Conservation (phyloP, 805 yeast species). For the Candida silvatica region DNA sequence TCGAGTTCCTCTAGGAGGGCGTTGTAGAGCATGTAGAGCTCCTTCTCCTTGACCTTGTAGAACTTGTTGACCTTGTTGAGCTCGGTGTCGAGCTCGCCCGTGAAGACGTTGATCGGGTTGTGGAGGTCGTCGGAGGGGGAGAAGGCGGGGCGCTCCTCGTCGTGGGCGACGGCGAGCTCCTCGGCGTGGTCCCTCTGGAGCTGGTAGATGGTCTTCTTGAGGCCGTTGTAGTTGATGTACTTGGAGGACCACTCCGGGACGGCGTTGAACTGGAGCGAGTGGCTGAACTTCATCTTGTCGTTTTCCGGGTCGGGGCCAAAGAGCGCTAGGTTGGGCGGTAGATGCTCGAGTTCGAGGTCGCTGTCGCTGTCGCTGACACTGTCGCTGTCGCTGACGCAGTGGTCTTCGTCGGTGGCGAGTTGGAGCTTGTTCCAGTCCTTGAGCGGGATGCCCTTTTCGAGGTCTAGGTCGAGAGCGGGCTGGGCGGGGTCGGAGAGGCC, state of each 20-base stretch:
- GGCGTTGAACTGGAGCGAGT: conserved; percentile 91
- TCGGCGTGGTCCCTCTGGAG: conserved; percentile 57
- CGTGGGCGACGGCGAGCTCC: conserved; percentile 15
- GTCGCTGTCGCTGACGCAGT: no score
- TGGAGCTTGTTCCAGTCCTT: no score
- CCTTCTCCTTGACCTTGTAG: conserved; percentile 58
- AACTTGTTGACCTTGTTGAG: conserved; percentile 68
- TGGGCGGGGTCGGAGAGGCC: no score
- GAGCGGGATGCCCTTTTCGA: neutral
- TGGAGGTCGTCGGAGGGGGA: conserved; percentile 23
- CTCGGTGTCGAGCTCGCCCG: conserved; percentile 70
- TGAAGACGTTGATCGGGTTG: conserved; percentile 53
- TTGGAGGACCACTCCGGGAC: conserved; percentile 97
- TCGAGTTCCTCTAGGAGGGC: conserved; percentile 53
- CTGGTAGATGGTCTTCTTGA: conserved; percentile 77
- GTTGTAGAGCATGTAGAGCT: conserved; percentile 42
- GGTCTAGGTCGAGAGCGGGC: no score
- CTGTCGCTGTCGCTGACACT: no score
- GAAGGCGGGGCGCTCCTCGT: conserved; percentile 22
- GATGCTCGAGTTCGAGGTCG: no score
- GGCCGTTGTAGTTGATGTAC: conserved; percentile 81
- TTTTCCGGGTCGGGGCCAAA: no score
- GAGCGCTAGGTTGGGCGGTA: no score
- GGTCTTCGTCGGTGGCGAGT: no score
- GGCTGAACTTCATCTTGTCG: conserved; percentile 98